Conservation (phyloP, 1,139 yeast genomes). For the Protomyces pachydermus region DNA sequence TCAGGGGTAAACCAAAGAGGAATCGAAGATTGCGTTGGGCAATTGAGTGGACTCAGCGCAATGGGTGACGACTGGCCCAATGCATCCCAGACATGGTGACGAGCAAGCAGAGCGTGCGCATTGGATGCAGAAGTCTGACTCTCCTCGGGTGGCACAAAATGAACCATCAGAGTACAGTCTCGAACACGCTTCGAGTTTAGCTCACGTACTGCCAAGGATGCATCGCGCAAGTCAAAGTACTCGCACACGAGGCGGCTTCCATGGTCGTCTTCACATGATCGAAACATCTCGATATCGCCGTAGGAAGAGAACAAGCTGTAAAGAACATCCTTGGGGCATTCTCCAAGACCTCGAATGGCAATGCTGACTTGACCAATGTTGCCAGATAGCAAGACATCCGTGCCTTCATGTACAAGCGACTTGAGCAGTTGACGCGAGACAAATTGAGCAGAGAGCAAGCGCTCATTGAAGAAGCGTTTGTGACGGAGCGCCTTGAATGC, state of each 20-base stretch:
- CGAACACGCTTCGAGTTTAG: constrained; percentile 33
- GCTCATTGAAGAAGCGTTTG: constrained; percentile 31
- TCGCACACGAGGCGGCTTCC: constrained; percentile 37
- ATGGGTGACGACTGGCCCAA: neutral
- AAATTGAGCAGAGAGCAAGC: constrained; percentile 28
- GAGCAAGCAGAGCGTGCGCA: neutral
- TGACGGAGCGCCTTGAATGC: constrained; percentile 34
- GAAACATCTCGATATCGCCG: constrained; percentile 36
- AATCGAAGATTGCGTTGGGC: neutral
- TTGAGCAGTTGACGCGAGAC: constrained; percentile 2
- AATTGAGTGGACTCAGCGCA: neutral
- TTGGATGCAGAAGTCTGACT: neutral
- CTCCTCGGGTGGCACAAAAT: neutral
- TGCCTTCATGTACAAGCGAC: constrained; percentile 17
- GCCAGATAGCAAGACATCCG: constrained; percentile 30
- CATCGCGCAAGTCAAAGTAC: constrained; percentile 41
- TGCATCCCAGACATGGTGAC: neutral
- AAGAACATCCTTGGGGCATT: constrained; percentile 27
- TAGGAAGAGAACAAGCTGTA: constrained; percentile 33
- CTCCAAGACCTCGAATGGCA: constrained; percentile 25
- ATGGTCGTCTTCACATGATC: constrained; percentile 27
- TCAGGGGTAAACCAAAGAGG: neutral
- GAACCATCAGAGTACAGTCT: constrained; percentile 20
- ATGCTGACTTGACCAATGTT: constrained; percentile 32
- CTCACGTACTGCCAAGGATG: constrained; percentile 36